Conservation (phyloP, 768 basidiomycete species). For the Leccinum obscurum region DNA sequence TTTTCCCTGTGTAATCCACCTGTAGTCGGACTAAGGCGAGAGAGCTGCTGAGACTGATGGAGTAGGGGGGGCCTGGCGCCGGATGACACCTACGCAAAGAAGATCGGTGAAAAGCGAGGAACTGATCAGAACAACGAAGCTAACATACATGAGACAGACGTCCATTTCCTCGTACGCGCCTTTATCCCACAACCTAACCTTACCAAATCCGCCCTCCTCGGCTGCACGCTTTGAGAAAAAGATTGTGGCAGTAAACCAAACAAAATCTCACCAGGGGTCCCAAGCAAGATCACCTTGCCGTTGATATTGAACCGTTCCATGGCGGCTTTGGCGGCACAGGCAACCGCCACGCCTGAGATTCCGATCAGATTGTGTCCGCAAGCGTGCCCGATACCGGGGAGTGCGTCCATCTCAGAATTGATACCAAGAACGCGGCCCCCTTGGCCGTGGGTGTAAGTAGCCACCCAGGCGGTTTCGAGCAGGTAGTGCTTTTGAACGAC, state of each 20-base stretch:
- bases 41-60: conserved; percentile 62
- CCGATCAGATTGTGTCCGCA: conserved; percentile 87
- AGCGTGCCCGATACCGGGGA: conserved; percentile 62
- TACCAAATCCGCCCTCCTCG: conserved; percentile 79
- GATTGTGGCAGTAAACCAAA: neutral
- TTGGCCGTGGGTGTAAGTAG: conserved; percentile 59
- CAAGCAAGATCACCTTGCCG: conserved; percentile 62
- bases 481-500: conserved; percentile 59
- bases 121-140: neutral
- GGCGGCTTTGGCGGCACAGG: conserved; percentile 65
- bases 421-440: conserved; percentile 68
- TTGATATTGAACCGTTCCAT: conserved; percentile 41
- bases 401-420: conserved; percentile 76
- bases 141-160: conserved; percentile 67
- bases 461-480: conserved; percentile 76
- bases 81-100: conserved; percentile 67
- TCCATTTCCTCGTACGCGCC: conserved; percentile 79
- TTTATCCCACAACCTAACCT: conserved; percentile 61
- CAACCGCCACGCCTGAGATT: conserved; percentile 71
- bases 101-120: neutral
- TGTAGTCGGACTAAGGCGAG: conserved; percentile 61
- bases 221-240: conserved; percentile 38
- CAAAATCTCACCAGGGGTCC: conserved; percentile 63
- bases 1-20: conserved; percentile 72
- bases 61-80: conserved; percentile 71